phyloP scores from a whole-genome alignment of 2,329 filamentous ascomycete species.

The Venturia carpophila region DNA sequence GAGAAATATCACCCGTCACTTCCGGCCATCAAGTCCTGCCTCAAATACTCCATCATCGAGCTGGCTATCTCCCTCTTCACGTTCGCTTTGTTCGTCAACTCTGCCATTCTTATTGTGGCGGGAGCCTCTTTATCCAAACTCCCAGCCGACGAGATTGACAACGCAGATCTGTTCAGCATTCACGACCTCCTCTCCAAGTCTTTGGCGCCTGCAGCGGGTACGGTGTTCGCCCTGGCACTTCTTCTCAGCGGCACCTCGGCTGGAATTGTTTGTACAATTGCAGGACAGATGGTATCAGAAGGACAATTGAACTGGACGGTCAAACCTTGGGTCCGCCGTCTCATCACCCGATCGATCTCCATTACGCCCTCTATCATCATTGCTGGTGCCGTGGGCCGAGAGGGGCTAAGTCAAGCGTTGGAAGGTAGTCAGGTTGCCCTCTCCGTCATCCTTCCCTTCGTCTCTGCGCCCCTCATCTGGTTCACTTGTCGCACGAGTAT shows the following conservation, averaged over 20 bases:
- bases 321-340: conserved; percentile 67
- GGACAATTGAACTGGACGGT: conserved; percentile 70
- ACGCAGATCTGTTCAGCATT: conserved; percentile 77
- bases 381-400: conserved; percentile 65
- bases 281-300: conserved; percentile 82
- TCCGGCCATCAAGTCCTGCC: conserved; percentile 62
- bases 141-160: conserved; percentile 42
- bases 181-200: conserved; percentile 61
- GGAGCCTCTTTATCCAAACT: conserved; percentile 65
- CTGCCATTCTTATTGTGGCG: conserved; percentile 71
- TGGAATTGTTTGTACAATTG: conserved; percentile 81
- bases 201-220: conserved; percentile 68
- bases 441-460: conserved; percentile 71
- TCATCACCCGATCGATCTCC: conserved; percentile 70
- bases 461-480: conserved; percentile 75
- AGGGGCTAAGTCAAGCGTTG: conserved; percentile 62
- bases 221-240: conserved; percentile 75
- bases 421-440: conserved; percentile 72
- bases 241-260: conserved; percentile 73
- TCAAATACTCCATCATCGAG: conserved; percentile 66
- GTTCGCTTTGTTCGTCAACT: conserved; percentile 79
- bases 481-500: conserved; percentile 73
- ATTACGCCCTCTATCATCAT: conserved; percentile 79
- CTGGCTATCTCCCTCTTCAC: conserved; percentile 66
- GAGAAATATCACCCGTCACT: conserved; percentile 63